Conservation (phyloP, 441 rosid genomes). For the Arabidopsis hybrid region DNA sequence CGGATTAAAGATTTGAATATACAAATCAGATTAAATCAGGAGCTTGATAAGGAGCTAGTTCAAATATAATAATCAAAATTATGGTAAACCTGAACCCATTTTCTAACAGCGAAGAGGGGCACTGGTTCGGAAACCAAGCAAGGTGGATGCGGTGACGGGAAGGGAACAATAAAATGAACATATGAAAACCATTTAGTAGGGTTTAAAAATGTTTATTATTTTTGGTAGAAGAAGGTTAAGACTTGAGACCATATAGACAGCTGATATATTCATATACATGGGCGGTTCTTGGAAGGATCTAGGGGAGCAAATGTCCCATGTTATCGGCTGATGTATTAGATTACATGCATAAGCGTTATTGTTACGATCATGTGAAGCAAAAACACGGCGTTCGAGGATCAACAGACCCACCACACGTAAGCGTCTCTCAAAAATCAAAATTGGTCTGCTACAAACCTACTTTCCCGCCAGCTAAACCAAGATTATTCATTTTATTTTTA, state of each 20-base stretch:
- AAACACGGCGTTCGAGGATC: not conserved
- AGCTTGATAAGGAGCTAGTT: slow-evolving; percentile 1
- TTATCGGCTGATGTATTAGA: no score
- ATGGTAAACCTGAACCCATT: not conserved
- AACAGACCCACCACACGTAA: not conserved
- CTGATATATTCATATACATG: no score
- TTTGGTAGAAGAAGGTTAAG: not conserved
- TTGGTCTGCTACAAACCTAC: not conserved
- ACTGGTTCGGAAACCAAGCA: not conserved
- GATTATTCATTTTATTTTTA: no score
- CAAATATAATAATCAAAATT: not conserved
- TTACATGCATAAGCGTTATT: not conserved
- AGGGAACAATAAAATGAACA: not conserved
- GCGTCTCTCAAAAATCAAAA: not conserved
- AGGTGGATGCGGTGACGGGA: not conserved
- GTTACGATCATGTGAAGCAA: not conserved
- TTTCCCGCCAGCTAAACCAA: not conserved
- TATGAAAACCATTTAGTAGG: no score
- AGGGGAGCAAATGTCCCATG: not conserved
- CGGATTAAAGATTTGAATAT: not conserved
- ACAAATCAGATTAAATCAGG: not conserved
- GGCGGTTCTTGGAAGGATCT: no score
- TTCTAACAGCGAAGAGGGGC: not conserved
- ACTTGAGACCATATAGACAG: no score
- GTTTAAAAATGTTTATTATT: no score